Evolutionary conservation across 2,329 filamentous ascomycete genomes (phyloP).

Genomic region (Aspergillus sp.): DNA sequence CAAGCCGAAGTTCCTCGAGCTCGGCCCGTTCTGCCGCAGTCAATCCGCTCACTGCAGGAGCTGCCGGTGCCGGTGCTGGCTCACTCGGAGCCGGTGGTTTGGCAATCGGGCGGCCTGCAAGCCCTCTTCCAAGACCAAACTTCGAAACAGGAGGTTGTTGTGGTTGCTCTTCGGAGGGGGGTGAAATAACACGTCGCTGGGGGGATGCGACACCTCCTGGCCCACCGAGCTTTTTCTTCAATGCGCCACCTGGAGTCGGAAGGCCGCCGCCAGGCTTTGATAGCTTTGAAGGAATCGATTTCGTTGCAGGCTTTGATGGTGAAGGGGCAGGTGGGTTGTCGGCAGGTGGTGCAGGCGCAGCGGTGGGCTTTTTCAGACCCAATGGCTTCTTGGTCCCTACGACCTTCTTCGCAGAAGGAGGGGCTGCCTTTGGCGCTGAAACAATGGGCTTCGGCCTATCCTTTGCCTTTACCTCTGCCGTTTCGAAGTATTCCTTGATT

Average conservation of each 20-base stretch:
- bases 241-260: slow-evolving; percentile 41
- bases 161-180: slow-evolving; percentile 45
- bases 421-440: slow-evolving; percentile 58
- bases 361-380: slow-evolving; percentile 50
- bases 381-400: slow-evolving; percentile 54
- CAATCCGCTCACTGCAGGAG: slow-evolving; percentile 64
- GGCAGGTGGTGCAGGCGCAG: slow-evolving; percentile 47
- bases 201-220: slow-evolving; percentile 43
- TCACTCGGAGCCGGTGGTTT: slow-evolving; percentile 60
- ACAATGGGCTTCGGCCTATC: slow-evolving; percentile 81
- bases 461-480: slow-evolving; percentile 81
- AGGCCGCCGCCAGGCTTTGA: slow-evolving; percentile 42
- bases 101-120: slow-evolving; percentile 80
- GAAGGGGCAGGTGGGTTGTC: slow-evolving; percentile 57
- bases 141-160: slow-evolving; percentile 49
- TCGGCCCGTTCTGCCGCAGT: slow-evolving; percentile 85
- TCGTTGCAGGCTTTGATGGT: slow-evolving; percentile 45
- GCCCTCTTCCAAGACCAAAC: slow-evolving; percentile 68
- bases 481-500: slow-evolving; percentile 87
- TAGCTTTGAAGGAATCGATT: slow-evolving; percentile 45
- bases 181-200: slow-evolving; percentile 45
- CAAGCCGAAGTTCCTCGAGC: slow-evolving; percentile 79
- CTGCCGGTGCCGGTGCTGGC: slow-evolving; percentile 51
- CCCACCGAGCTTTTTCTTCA: slow-evolving; percentile 47
- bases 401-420: slow-evolving; percentile 55